phyloP scores from a whole-genome alignment of 2,329 filamentous ascomycete species.

The Ascochyta koolunga region DNA sequence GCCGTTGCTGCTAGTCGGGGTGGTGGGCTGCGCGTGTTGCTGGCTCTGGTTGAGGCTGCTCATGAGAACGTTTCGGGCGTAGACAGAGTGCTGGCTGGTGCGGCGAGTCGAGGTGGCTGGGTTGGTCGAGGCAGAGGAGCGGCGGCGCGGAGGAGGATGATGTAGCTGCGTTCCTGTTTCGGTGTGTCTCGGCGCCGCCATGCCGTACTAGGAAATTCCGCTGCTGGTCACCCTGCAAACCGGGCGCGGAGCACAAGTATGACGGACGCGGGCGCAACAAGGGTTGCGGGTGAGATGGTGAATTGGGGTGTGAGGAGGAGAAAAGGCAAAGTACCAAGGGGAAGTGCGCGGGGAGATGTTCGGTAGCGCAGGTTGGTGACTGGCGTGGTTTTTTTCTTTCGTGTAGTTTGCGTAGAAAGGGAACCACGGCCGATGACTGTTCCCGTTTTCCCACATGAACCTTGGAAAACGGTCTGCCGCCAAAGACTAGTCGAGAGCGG shows the following conservation, averaged over 20 bases:
- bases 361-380: conserved; percentile 3
- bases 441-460: conserved; percentile 5
- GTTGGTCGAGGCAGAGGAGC: conserved; percentile 28
- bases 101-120: conserved; percentile 26
- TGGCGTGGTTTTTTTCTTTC: neutral
- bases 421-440: conserved; percentile 14
- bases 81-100: conserved; percentile 55
- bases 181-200: conserved; percentile 23
- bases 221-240: conserved; percentile 6
- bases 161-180: conserved; percentile 14
- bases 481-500: conserved; percentile 11
- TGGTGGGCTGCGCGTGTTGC: conserved; percentile 26
- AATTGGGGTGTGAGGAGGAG: neutral
- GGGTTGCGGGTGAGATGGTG: conserved; percentile 1
- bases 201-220: conserved; percentile 7
- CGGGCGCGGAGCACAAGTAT: conserved; percentile 7
- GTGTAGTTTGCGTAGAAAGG: neutral
- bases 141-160: conserved; percentile 25
- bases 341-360: conserved; percentile 2
- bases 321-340: neutral
- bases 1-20: conserved; percentile 19
- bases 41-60: conserved; percentile 45
- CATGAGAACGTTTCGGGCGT: conserved; percentile 60
- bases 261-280: conserved; percentile 6
- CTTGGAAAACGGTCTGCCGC: conserved; percentile 10